Base-by-base conservation (phyloP, 2,329 filamentous ascomycete species). In the Cryphonectria parasitica region DNA sequence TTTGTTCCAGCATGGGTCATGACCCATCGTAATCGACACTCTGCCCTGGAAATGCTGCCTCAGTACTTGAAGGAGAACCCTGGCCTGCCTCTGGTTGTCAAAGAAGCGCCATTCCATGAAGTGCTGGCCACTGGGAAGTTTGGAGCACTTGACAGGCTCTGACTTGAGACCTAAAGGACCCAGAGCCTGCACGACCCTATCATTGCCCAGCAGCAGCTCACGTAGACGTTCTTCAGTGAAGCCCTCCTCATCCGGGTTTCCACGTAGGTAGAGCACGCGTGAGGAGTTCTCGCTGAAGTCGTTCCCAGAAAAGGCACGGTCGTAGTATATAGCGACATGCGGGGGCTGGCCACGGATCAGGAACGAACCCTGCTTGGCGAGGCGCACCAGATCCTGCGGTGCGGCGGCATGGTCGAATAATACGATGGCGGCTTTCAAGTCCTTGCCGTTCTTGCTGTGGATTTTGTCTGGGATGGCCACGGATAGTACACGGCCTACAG, bases 1-100 rank as follows among this genome's bases (percentile, higher is more conserved):
- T 1, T 34, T 6, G 34, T 68, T 54, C 66, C 66, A 68, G 41
- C 66, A 68, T 43, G 66, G 66, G n/a, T 68, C 66, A 28, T 11
- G 58, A 13, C 66, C 66, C 19, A 10, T 13, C 3, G 25, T 7
- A 11, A 62, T 22, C 31, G 19, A 39, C 41, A 68, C 2, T 34
- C 17, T 10, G 22, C 43, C 31, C 10, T 54, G 34, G 15, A 68
- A 68, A 25, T 34, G n/a, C 52, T 54, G 65, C 54, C 65, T 56
- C 36, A 67, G 17, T 10, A 67, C 28, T 28, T 39, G 52, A 3
- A 67, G n/a, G 19, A 60, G 52, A 28, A 60, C 52, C 52, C 28
- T 28, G n/a, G n/a, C 22, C 36, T 67, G 65, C 39, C 25, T 60
- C 5, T 67, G 15, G 34, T 67, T 67, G 65, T 45, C 39, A 39